A percentile compares a stretch with the other conserved stretches of the same genome.
Evolutionary conservation across 371 early-diverging fungal genomes (phyloP).

Genomic region (Mucor mucedo): DNA sequence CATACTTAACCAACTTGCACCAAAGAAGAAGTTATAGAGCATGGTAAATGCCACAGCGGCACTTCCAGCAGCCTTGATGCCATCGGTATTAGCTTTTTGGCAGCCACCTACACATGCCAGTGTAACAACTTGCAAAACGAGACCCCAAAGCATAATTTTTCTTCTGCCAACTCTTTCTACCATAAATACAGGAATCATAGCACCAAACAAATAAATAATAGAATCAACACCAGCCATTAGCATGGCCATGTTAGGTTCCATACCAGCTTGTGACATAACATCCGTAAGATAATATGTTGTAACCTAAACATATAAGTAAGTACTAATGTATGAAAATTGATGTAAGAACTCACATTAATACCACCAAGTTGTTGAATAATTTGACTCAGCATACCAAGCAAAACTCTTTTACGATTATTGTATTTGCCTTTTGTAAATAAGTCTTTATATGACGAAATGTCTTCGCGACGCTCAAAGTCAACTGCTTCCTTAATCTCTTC

Average conservation of each 20-base stretch:
- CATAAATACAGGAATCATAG: constrained; percentile 35
- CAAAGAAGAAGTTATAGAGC: constrained; percentile 58
- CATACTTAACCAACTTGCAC: constrained; percentile 66
- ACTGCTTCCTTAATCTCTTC: constrained; percentile 47
- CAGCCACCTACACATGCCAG: constrained; percentile 35
- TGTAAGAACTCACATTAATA: constrained; percentile 35
- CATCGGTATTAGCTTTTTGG: constrained; percentile 25
- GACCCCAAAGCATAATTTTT: constrained; percentile 29
- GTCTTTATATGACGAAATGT: constrained; percentile 46
- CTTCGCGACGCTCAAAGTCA: constrained; percentile 45
- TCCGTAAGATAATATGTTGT: constrained; percentile 45
- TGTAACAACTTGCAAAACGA: constrained; percentile 28
- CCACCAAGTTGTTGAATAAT: constrained; percentile 53
- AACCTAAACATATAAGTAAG: constrained; percentile 42
- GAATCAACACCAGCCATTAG: constrained; percentile 46
- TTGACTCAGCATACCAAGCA: constrained; percentile 48
- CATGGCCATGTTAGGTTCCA: constrained; percentile 33
- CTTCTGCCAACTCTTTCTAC: constrained; percentile 35
- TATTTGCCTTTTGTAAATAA: constrained; percentile 45
- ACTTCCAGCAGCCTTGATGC: constrained; percentile 24
- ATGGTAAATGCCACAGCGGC: constrained; percentile 40
- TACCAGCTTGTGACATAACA: constrained; percentile 44
- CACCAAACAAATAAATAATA: constrained; percentile 45
- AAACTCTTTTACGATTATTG: constrained; percentile 49
- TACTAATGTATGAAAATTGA: constrained; percentile 9